Evolutionary conservation across 768 basidiomycete genomes (phyloP).

Genomic region (Leucosporidium scottii): DNA sequence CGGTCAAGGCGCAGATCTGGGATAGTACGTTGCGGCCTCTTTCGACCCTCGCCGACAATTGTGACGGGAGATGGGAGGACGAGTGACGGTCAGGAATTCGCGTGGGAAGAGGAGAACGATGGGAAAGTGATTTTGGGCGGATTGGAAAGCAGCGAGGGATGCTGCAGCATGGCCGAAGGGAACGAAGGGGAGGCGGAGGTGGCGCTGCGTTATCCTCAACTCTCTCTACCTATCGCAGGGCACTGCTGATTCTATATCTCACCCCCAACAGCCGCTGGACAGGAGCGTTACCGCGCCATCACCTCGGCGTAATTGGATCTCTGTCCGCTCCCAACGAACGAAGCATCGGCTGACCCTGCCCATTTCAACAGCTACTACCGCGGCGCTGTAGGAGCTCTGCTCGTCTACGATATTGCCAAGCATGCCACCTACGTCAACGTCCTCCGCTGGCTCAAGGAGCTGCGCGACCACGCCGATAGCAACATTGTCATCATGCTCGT

Average conservation of each 20-base stretch:
- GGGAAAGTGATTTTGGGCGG: background rate
- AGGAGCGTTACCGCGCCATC: constrained; percentile 95
- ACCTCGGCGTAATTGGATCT: constrained; percentile 62
- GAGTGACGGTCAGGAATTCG: background rate
- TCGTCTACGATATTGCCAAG: constrained; percentile 92
- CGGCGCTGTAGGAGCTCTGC: constrained; percentile 83
- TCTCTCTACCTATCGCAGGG: no score
- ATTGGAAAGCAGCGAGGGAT: no score
- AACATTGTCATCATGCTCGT: constrained; percentile 60
- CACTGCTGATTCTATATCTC: no score
- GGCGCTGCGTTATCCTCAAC: no score
- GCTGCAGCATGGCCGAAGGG: no score
- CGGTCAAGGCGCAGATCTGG: constrained; percentile 96
- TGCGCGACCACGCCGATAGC: constrained; percentile 75
- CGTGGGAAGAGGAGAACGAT: background rate
- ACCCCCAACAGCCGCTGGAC: constrained; percentile 54
- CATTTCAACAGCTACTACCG: constrained; percentile 75
- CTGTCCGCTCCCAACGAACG: background rate
- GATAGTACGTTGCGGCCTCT: constrained; percentile 50
- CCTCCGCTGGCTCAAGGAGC: constrained; percentile 91
- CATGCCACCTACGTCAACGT: constrained; percentile 85
- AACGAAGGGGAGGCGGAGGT: no score
- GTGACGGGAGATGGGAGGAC: background rate
- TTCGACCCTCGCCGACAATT: background rate
- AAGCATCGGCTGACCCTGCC: background rate